Evolutionary conservation across 75 land plant species (phyloP).

Genomic region (Sequoia sempervirens): DNA sequence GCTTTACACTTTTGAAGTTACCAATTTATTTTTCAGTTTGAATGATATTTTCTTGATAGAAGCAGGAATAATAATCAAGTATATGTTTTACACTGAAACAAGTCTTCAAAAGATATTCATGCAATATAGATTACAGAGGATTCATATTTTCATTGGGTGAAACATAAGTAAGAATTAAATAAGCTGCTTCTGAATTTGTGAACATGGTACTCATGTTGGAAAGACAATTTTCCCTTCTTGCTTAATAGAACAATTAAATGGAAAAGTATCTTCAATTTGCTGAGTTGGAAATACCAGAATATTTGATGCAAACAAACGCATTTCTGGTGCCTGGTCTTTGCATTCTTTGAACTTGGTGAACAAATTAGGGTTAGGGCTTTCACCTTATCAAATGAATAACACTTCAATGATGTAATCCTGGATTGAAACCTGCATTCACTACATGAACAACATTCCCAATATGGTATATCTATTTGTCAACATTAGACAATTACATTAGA

Average conservation of each 20-base stretch:
- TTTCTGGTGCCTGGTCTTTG: not conserved
- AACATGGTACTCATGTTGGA: not conserved
- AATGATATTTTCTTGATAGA: not conserved
- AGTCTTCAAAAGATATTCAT: not conserved
- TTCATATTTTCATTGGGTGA: not conserved
- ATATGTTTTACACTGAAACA: not conserved
- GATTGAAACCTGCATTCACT: too few relatives aligned
- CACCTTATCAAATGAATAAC: too few relatives aligned
- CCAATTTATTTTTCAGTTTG: not conserved
- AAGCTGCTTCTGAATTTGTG: not conserved
- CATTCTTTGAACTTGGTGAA: not conserved
- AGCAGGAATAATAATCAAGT: not conserved
- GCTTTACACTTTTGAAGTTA: not conserved
- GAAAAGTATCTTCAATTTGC: not conserved
- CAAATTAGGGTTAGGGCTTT: too few relatives aligned
- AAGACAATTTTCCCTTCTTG: not conserved
- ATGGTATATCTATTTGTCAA: too few relatives aligned
- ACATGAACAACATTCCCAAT: too few relatives aligned
- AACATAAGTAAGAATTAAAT: not conserved
- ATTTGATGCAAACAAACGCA: not conserved
- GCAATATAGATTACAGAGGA: not conserved
- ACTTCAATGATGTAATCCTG: too few relatives aligned
- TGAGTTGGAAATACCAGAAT: not conserved
- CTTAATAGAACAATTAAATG: not conserved
- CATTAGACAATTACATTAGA: too few relatives aligned